Evolutionary conservation across 495 filamentous ascomycete species (phyloP), one percentile per base, ranked within the genome.

Genomic region (Hypoxylon perforatum): DNA sequence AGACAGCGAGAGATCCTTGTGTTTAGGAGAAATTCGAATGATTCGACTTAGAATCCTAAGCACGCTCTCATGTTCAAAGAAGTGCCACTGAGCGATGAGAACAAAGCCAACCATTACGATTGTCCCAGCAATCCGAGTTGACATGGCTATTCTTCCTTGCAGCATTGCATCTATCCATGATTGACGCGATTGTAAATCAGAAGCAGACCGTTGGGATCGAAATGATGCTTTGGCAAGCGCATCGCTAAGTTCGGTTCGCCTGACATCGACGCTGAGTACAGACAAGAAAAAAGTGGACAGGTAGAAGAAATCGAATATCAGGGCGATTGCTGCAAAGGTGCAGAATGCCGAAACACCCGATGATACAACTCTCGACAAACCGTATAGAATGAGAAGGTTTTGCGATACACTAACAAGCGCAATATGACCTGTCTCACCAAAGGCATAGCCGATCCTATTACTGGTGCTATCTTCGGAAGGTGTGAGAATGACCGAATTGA

Each of bases 201-300:
- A 61, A 4, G 68, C 21, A n/a, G 63, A 61, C 21, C 72, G 78
- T 25, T 67, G 70, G 18, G 71, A 62, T n/a, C 70, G 75, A 12
- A 77, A 63, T 0, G 79, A 78, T 6, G 76, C 76, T 57, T 79
- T 84, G 18, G 80, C 81, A 15, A 84, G 69, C 19, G 76, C 74
- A 51, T 83, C 81, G 25, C 76, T 77, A 0, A 92, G 80, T 77
- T 92, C 90, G 48, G 87, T 82, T 62, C 90, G 83, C 3, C 85
- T 85, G 18, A 92, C 87, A 59, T 92, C 90, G 55, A 92, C 86
- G 66, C 88, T 92, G 18, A 92, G 80, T 36, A 92, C 88, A 4
- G 89, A 82, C 15, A 90, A 79, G 69, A 92, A 91, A 75, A 90
- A 92, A 3, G 89, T 91, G 14, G 90, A 76, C 33, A 91, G 80